Evolutionary conservation across 2,329 filamentous ascomycete species (phyloP).

Genomic region (Pseudocercospora cruenta): DNA sequence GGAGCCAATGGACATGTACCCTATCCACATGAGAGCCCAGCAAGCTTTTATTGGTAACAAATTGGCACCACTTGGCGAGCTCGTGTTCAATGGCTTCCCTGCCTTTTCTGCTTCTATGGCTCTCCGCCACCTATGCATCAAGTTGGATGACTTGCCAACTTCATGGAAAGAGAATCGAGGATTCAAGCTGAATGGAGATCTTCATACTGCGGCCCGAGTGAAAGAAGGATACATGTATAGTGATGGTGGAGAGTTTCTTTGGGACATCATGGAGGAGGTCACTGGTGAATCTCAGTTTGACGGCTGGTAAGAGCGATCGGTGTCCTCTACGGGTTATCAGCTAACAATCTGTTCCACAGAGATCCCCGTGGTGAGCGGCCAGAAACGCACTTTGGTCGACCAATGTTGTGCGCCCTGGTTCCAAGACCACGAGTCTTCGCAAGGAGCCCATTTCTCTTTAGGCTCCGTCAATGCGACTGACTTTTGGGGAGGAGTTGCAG

Average conservation of each 20-base stretch:
- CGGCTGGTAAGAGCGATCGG: background rate
- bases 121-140: no score
- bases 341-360: background rate
- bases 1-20: no score
- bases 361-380: background rate
- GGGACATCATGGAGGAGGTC: background rate
- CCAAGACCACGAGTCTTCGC: background rate
- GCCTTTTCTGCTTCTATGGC: no score
- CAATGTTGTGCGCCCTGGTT: background rate
- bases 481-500: background rate
- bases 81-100: no score
- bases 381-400: no score
- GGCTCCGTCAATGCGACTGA: background rate
- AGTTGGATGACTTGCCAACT: background rate
- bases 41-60: no score
- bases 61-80: no score
- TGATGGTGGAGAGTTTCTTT: background rate
- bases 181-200: background rate
- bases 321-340: background rate
- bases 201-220: background rate
- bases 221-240: background rate
- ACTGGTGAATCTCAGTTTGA: background rate
- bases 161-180: background rate
- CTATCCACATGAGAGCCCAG: no score
- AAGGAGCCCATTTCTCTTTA: background rate